Evolutionary conservation across 192 early-diverging fungal genomes (phyloP).

Genomic region (Backusella tarrabulga): DNA sequence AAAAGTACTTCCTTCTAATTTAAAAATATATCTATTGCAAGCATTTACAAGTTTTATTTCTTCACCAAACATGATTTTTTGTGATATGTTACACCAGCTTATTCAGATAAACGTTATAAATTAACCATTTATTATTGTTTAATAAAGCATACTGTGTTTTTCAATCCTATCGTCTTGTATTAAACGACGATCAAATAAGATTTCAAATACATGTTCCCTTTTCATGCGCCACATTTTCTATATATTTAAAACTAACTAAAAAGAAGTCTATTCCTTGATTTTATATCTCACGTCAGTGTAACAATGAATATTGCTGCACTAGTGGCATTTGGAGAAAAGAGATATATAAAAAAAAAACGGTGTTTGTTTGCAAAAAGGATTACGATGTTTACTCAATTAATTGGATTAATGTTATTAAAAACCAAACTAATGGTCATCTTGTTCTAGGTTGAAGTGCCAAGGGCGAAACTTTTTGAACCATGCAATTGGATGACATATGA

Average conservation of each 20-base stretch:
- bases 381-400: not conserved
- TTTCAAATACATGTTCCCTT: not conserved
- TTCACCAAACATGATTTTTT: not conserved
- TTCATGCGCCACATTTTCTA: not conserved
- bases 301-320: not conserved
- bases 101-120: constrained; percentile 4
- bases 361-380: not conserved
- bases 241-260: not conserved
- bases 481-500: not conserved
- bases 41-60: not conserved
- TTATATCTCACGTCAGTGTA: not conserved
- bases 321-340: not conserved
- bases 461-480: not conserved
- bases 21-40: not conserved
- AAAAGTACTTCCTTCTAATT: not conserved
- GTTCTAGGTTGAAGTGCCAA: not conserved
- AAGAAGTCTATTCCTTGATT: not conserved
- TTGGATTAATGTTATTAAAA: not conserved
- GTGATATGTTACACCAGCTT: not conserved
- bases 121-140: not conserved
- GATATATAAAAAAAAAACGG: not conserved
- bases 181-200: not conserved
- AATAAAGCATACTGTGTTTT: not conserved
- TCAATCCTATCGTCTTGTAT: not conserved
- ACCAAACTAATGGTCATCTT: not conserved